Percentiles rank a stretch among this genome's conserved stretches.
phyloP scores from a whole-genome alignment of 768 basidiomycete species.

The Zangia roseola region DNA sequence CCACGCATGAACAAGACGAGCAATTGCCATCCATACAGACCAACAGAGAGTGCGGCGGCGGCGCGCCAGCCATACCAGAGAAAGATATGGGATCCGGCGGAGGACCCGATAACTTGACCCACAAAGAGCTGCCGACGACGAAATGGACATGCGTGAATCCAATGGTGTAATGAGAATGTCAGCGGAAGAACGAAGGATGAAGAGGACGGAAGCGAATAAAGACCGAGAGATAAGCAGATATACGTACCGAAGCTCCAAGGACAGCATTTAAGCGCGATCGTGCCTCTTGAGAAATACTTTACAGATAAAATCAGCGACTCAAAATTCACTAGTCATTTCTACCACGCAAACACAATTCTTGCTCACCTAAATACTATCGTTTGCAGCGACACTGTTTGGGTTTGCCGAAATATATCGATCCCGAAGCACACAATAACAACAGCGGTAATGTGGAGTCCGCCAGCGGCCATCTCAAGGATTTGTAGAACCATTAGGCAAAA shows the following conservation, averaged over 20 bases:
- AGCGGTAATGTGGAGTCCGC: slow-evolving; percentile 37
- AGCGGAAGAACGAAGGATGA: background rate
- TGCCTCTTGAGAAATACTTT: slow-evolving; percentile 29
- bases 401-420: slow-evolving; percentile 41
- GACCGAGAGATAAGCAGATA: too few relatives aligned
- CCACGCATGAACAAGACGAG: slow-evolving; percentile 38
- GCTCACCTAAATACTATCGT: slow-evolving; percentile 28
- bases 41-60: slow-evolving; percentile 33
- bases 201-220: background rate
- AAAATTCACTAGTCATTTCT: background rate
- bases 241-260: slow-evolving; percentile 27
- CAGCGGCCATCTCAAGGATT: slow-evolving; percentile 37
- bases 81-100: slow-evolving; percentile 41
- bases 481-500: slow-evolving; percentile 28
- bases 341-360: background rate
- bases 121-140: slow-evolving; percentile 22
- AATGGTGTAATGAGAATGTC: background rate
- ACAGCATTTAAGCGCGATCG: slow-evolving; percentile 31
- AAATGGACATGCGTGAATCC: background rate
- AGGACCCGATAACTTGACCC: slow-evolving; percentile 45
- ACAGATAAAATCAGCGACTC: too few relatives aligned
- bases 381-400: slow-evolving; percentile 37
- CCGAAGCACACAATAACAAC: slow-evolving; percentile 41
- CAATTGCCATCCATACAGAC: slow-evolving; percentile 34
- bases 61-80: slow-evolving; percentile 40